Evolutionary conservation across 805 yeast genomes (phyloP).

Genomic region (Nakazawaea pomicola): DNA sequence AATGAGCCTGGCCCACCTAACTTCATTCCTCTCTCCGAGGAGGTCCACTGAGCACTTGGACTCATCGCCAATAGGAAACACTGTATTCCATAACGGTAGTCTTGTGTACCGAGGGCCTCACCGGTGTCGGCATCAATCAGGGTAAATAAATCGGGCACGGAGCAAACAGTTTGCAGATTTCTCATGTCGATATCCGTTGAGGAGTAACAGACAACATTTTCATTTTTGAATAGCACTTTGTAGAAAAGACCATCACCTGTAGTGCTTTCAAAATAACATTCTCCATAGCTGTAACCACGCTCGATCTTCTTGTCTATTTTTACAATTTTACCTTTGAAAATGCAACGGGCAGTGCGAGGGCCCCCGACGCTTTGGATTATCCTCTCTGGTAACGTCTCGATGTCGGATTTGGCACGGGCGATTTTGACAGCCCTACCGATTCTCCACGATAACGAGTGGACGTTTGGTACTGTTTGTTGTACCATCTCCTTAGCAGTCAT

Average conservation of each 20-base stretch:
- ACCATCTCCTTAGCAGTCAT: constrained; percentile 26
- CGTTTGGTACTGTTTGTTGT: constrained; percentile 25
- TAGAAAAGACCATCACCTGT: constrained; percentile 13
- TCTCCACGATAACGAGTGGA: constrained; percentile 39
- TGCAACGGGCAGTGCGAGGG: constrained; percentile 21
- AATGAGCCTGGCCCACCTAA: constrained; percentile 37
- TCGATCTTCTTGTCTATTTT: constrained; percentile 31
- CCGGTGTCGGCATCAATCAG: constrained; percentile 34
- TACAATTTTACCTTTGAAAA: constrained; percentile 32
- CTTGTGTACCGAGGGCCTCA: constrained; percentile 42
- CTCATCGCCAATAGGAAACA: constrained; percentile 35
- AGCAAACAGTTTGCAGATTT: constrained; percentile 21
- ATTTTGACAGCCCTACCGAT: constrained; percentile 35
- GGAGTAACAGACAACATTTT: constrained; percentile 32
- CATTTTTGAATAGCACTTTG: constrained; percentile 40
- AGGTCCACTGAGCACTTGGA: constrained; percentile 28
- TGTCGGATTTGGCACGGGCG: constrained; percentile 29
- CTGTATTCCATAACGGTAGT: constrained; percentile 36
- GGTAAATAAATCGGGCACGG: constrained; percentile 38
- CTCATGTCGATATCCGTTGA: constrained; percentile 19
- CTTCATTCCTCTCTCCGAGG: constrained; percentile 28
- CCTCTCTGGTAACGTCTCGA: constrained; percentile 27
- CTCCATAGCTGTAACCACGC: constrained; percentile 35
- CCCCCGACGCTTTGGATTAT: constrained; percentile 33
- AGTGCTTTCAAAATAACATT: constrained; percentile 26